These are phyloP conservation scores for Tetracentron sinense DNA, from an alignment of 164 flowering plant genomes.

Conservation along the genomic window DNA sequence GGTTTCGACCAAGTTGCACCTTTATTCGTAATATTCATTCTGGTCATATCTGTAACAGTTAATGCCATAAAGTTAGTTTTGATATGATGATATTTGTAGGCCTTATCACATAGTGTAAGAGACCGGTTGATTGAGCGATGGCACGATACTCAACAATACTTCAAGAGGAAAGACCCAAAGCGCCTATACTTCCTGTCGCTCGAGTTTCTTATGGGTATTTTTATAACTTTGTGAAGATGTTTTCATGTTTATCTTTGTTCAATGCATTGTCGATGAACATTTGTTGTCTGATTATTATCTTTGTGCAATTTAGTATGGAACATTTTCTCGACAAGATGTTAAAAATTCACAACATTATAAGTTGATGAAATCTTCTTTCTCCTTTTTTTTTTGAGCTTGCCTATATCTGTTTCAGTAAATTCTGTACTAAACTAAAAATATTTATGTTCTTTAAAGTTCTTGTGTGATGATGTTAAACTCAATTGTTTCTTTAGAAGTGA, in stretches of 20 bases:
- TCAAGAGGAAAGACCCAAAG: slow-evolving; percentile 59
- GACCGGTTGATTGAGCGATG: slow-evolving; percentile 62
- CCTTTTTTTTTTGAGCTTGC: too few species aligned
- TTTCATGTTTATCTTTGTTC: neutral
- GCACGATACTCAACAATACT: slow-evolving; percentile 54
- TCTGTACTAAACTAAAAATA: too few species aligned
- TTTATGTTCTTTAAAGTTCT: neutral
- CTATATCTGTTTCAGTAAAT: too few species aligned
- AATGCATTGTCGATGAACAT: too few species aligned
- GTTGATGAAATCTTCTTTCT: neutral
- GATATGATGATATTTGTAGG: slow-evolving; percentile 35
- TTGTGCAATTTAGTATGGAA: neutral
- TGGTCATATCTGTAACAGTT: neutral
- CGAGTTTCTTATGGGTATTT: slow-evolving; percentile 59
- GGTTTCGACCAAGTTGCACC: neutral
- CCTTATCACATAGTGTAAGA: slow-evolving; percentile 48
- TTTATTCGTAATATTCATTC: neutral
- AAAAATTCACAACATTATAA: neutral
- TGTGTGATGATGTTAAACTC: too few species aligned
- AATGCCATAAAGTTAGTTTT: slow-evolving; percentile 9
- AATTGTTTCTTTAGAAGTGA: too few species aligned
- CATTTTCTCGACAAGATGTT: neutral
- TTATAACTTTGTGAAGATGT: neutral
- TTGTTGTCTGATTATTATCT: too few species aligned
- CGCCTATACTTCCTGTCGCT: slow-evolving; percentile 54